Conservation (phyloP, 1,139 yeast genomes). For the Pichia sp. region DNA sequence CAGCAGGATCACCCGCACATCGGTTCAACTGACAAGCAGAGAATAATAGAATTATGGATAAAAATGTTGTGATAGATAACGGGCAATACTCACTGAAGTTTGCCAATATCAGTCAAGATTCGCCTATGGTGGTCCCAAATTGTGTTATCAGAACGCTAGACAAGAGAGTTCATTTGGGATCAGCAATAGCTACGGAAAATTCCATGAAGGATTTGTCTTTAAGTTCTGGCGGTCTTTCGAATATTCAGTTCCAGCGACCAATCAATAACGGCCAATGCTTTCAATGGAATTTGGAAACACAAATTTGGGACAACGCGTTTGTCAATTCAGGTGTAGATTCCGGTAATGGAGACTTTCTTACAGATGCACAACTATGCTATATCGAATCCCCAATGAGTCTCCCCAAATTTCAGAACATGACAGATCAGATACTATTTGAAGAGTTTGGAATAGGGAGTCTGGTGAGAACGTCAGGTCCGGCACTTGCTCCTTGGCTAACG, state of each 20-base stretch:
- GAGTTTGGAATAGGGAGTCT: slow-evolving; percentile 77
- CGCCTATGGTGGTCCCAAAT: slow-evolving; percentile 55
- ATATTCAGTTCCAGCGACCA: slow-evolving; percentile 72
- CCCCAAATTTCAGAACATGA: slow-evolving; percentile 75
- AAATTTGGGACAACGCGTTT: slow-evolving; percentile 85
- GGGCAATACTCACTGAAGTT: slow-evolving; percentile 82
- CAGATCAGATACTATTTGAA: slow-evolving; percentile 91
- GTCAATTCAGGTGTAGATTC: slow-evolving; percentile 29
- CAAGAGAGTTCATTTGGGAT: slow-evolving; percentile 67
- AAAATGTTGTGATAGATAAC: slow-evolving; percentile 59
- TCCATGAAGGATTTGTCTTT: slow-evolving; percentile 49
- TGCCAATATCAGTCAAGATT: slow-evolving; percentile 43
- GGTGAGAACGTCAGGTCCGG: slow-evolving; percentile 56
- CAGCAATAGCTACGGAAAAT: slow-evolving; percentile 41
- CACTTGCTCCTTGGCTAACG: slow-evolving; percentile 62
- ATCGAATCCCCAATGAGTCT: slow-evolving; percentile 80
- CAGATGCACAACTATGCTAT: slow-evolving; percentile 45
- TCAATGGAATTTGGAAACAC: slow-evolving; percentile 89
- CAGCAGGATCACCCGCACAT: too few species aligned
- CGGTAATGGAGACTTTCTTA: slow-evolving; percentile 36
- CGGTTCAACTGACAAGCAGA: neutral
- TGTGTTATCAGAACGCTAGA: slow-evolving; percentile 71
- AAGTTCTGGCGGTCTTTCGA: slow-evolving; percentile 33
- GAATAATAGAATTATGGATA: slow-evolving; percentile 3
- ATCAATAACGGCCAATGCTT: slow-evolving; percentile 81